Evolutionary conservation across 345 rosid species (phyloP).

Genomic region (Barbarea vulgaris): DNA sequence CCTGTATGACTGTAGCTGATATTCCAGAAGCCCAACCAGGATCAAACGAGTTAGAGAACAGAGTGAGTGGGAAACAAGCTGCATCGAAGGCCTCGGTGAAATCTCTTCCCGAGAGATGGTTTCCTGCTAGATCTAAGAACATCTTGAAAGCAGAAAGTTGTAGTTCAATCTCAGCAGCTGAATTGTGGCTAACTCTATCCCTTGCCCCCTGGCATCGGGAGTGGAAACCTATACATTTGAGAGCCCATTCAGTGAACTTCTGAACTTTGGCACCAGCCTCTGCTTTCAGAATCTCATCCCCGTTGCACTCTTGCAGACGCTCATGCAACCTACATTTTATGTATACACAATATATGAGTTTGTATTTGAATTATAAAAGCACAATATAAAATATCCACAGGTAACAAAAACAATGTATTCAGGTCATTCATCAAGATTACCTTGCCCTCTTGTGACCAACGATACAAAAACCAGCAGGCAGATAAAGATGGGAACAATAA

Average conservation of each 20-base stretch:
- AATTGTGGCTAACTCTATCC: slow-evolving; percentile 66
- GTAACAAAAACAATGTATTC: neutral
- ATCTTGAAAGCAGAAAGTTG: slow-evolving; percentile 91
- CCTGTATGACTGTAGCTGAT: slow-evolving; percentile 83
- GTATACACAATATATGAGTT: slow-evolving; percentile 2
- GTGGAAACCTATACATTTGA: slow-evolving; percentile 92
- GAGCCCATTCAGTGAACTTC: slow-evolving; percentile 97
- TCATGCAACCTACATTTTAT: slow-evolving; percentile 69
- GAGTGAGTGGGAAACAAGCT: slow-evolving; percentile 96
- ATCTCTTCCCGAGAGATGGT: slow-evolving; percentile 92
- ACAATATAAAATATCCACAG: neutral
- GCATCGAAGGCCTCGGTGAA: slow-evolving; percentile 97
- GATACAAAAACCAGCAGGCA: neutral
- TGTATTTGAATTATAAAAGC: neutral
- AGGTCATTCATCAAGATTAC: neutral
- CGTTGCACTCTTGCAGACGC: slow-evolving; percentile 91
- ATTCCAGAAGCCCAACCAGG: slow-evolving; percentile 97
- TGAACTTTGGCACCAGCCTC: slow-evolving; percentile 95
- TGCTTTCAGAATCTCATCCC: slow-evolving; percentile 89
- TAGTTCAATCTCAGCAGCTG: slow-evolving; percentile 82
- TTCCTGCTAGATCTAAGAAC: slow-evolving; percentile 81
- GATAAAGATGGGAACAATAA: neutral
- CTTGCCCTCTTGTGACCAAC: neutral
- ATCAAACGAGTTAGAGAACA: slow-evolving; percentile 88
- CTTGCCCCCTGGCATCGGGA: slow-evolving; percentile 76